Evolutionary conservation across 805 yeast species (phyloP), one percentile per base, ranked within the genome.

Genomic region (Wickerhamiella musiphila): DNA sequence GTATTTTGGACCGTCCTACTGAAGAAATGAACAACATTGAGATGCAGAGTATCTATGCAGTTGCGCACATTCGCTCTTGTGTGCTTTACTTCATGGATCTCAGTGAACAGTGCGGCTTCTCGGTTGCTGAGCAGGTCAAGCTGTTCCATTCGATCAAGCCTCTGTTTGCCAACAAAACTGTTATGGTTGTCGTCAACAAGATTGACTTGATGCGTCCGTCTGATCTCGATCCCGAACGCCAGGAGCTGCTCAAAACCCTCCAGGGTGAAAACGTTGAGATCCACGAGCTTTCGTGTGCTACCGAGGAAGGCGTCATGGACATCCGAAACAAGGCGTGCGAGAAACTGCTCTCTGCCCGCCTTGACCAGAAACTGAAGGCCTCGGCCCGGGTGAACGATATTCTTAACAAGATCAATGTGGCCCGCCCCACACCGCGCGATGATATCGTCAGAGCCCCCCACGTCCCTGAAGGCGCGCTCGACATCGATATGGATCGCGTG

Each of bases 21-120:
- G 99, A 90, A 59, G 98, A 90, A 56, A 90, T 90, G 99, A 90
- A 90, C 66, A 90, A 90, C 60, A 90, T 90, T 57, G 99, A 90
- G 65, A 90, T 90, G 98, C 99, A 90, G 64, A 78, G 93, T 31
- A 90, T 90, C 51, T 90, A 90, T 51, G 98, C 98, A 40, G 83
- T 90, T 65, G 98, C 98, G 21, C 98, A 90, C 60, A 70, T 90
- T 57, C 73, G 96, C 55, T 84, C 96, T 18, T 81, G 95, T 57
- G 94, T 90, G 28, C 60, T 90, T 51, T 90, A 90, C 63, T 90
- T 90, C 54, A 90, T 90, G 98, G 99, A 90, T 66, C 67, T 86
- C 46, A 79, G 94, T 21, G 99, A 90, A 65, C 96, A 86, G 68
- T 90, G 99, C 71, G 99, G 99, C 31, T 90, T 86, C 64, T 73